Base-by-base conservation (phyloP, 306 rosid species). In the Prosopis cineraria region DNA sequence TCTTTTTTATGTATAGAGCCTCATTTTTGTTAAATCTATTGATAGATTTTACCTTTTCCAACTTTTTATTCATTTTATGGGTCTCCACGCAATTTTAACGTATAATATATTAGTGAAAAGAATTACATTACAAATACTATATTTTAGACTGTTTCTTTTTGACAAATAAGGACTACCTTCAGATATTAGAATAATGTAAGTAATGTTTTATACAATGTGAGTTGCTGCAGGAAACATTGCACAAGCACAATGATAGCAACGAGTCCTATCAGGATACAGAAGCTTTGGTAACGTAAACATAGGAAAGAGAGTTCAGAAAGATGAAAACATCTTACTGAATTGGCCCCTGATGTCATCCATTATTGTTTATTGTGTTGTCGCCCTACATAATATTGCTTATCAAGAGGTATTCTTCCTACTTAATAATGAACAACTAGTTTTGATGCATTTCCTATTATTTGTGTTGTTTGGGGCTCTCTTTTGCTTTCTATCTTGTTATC, bases 291-390 rank as follows among this genome's bases (percentile, higher is more conserved):
- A 59, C 68, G 90, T 83, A 78, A 75, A 83, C 53, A 68, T 64
- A 70, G 66, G 72, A n/a, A 59, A 68, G 34, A 68, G 2, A 43
- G 39, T 55, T 40, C 70, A 64, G 71, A 66, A 85, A 74, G 70
- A 85, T 47, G 83, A 83, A 80, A 92, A 72, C 82, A 93, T 92
- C 73, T n/a, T 92, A 16, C 64, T 66, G 82, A 95, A 95, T 75
- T 92, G 97, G 98, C 92, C 97, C 9, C 78, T 92, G 76, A 92
- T 95, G 95, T 92, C 98, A 82, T 74, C 93, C 45, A 86, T 92
- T 81, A 56, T 92, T 67, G 86, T 69, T 79, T 88, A 88, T 78
- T 86, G 88, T 72, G 52, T 89, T 27, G 82, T 91, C 81, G 65
- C 97, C 70, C 96, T 95, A 76, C 96, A 92, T 78, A 92, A 92